These are phyloP conservation scores for Arthrobotrys iridis DNA, from an alignment of 2,329 filamentous ascomycete species.

Conservation along the genomic window DNA sequence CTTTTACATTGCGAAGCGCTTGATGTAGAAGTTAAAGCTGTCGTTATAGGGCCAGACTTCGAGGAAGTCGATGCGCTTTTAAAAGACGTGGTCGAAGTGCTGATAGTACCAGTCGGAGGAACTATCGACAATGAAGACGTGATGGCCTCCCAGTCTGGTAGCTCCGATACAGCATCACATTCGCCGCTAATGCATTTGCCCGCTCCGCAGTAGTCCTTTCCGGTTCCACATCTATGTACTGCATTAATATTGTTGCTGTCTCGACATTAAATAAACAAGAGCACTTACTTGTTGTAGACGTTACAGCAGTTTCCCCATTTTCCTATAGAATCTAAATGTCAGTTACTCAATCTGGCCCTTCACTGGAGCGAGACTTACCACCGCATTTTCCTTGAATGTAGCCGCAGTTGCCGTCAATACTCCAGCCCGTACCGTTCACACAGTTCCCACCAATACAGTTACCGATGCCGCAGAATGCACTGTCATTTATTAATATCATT, in stretches of 20 bases:
- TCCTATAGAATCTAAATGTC: conserved; percentile 1
- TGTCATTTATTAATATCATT: neutral
- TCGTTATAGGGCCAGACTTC: no score
- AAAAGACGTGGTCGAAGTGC: no score
- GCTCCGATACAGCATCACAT: no score
- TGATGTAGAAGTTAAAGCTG: no score
- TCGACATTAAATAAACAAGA: neutral
- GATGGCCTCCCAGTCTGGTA: no score
- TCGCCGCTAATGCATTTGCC: conserved; percentile 4
- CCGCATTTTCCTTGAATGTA: conserved; percentile 1
- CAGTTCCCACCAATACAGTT: conserved; percentile 36
- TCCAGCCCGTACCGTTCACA: conserved; percentile 31
- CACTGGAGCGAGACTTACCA: neutral
- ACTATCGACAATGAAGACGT: no score
- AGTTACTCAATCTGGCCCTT: neutral
- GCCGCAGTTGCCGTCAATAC: conserved; percentile 24
- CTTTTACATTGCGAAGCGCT: no score
- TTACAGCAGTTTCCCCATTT: conserved; percentile 21
- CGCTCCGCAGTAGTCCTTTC: neutral
- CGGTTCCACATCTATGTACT: conserved; percentile 10
- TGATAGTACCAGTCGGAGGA: no score
- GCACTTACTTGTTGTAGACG: neutral
- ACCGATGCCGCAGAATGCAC: conserved; percentile 26
- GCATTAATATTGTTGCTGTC: neutral
- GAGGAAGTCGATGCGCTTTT: no score